Conservation (phyloP, 371 early-diverging fungal species). For the Mortierella sp. region DNA sequence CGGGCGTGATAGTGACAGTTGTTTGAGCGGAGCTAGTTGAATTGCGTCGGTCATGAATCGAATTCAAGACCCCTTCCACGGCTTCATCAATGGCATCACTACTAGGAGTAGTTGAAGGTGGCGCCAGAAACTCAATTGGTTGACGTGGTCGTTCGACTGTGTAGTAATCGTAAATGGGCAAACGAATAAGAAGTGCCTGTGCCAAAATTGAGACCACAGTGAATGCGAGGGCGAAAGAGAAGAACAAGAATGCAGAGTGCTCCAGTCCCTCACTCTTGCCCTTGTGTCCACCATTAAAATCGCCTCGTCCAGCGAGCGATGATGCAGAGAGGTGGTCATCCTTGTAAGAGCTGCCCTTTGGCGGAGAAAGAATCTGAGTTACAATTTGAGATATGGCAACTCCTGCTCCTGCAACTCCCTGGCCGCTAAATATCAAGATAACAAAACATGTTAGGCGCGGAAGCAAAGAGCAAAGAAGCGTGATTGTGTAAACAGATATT, state of each 20-base stretch:
- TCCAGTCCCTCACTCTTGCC: constrained; percentile 48
- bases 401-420: constrained; percentile 72
- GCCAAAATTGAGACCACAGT: constrained; percentile 64
- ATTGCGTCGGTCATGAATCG: constrained; percentile 29
- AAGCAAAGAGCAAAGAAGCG: neutral
- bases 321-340: constrained; percentile 10
- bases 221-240: constrained; percentile 64
- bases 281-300: constrained; percentile 16
- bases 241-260: constrained; percentile 71
- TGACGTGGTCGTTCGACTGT: constrained; percentile 52
- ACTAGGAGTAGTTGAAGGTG: constrained; percentile 17
- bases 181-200: constrained; percentile 58
- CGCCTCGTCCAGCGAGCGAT: constrained; percentile 13
- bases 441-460: neutral
- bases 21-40: constrained; percentile 34
- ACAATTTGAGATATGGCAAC: constrained; percentile 70
- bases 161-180: constrained; percentile 66
- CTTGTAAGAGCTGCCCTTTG: constrained; percentile 29
- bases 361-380: constrained; percentile 58
- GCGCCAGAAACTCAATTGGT: constrained; percentile 42
- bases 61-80: constrained; percentile 1
- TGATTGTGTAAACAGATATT: neutral
- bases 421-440: constrained; percentile 16
- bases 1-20: constrained; percentile 37
- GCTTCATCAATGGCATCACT: constrained; percentile 4